phyloP scores from a whole-genome alignment of 306 rosid genomes.

The Lathyrus oleraceus region DNA sequence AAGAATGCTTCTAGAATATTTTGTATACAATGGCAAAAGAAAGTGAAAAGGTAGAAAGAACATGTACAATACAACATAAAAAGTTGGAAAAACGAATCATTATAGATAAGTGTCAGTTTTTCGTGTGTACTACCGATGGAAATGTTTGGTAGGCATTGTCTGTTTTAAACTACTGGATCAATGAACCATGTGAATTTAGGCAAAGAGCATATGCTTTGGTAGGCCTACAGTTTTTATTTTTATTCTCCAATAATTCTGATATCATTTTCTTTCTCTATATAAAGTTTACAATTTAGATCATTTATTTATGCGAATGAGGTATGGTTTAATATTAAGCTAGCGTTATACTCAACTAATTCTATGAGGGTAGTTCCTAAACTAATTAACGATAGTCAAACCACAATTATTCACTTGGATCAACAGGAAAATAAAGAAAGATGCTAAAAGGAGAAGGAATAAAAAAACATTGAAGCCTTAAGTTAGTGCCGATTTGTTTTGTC shows the following conservation, averaged over 20 bases:
- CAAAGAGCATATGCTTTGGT: not conserved
- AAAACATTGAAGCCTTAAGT: too few species aligned
- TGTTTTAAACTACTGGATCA: not conserved
- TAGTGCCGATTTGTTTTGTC: too few species aligned
- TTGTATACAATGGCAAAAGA: too few species aligned
- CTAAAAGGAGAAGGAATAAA: too few species aligned
- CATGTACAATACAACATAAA: not conserved
- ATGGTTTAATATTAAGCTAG: not conserved
- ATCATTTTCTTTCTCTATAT: too few species aligned
- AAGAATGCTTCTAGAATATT: constrained; percentile 40
- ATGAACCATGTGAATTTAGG: not conserved
- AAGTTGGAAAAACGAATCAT: constrained; percentile 25
- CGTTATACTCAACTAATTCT: constrained; percentile 18
- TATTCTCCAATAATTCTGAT: too few species aligned
- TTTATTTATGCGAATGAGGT: not conserved
- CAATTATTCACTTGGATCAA: constrained; percentile 3
- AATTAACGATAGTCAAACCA: constrained; percentile 25
- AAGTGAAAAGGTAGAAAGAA: too few species aligned
- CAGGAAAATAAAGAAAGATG: too few species aligned
- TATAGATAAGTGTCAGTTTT: not conserved
- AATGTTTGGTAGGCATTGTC: constrained; percentile 14
- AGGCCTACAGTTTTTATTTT: too few species aligned
- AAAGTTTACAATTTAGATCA: not conserved
- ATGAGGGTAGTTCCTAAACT: not conserved
- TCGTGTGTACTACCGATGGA: constrained; percentile 3